phyloP scores from a whole-genome alignment of 441 rosid genomes.

The Pelargonium cotyledonis region DNA sequence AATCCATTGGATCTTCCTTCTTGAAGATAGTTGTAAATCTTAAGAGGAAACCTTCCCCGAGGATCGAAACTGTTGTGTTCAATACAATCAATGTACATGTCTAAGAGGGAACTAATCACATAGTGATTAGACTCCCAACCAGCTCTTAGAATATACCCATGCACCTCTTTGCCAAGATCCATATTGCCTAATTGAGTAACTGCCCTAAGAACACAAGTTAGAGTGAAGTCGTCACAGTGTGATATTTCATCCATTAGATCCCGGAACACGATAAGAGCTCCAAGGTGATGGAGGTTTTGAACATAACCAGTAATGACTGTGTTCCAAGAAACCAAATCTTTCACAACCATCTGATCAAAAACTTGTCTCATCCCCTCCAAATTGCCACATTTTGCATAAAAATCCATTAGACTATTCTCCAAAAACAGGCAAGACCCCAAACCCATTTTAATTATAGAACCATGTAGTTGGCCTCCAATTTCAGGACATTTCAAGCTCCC shows the following conservation, averaged over 20 bases:
- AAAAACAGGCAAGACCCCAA: slow-evolving; percentile 17
- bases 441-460: slow-evolving; percentile 24
- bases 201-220: slow-evolving; percentile 26
- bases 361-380: slow-evolving; percentile 19
- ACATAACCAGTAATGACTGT: slow-evolving; percentile 27
- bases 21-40: slow-evolving; percentile 17
- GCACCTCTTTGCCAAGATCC: slow-evolving; percentile 27
- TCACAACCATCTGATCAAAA: slow-evolving; percentile 20
- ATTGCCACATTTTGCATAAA: slow-evolving; percentile 27
- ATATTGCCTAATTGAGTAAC: slow-evolving; percentile 19
- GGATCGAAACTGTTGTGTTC: slow-evolving; percentile 15
- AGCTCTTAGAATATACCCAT: slow-evolving; percentile 20
- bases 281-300: slow-evolving; percentile 19
- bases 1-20: slow-evolving; percentile 18
- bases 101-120: slow-evolving; percentile 27
- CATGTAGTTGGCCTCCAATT: slow-evolving; percentile 23
- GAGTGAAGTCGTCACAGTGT: slow-evolving; percentile 27
- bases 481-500: slow-evolving; percentile 15
- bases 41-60: slow-evolving; percentile 16
- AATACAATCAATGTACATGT: slow-evolving; percentile 26
- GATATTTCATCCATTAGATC: slow-evolving; percentile 20
- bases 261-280: slow-evolving; percentile 22
- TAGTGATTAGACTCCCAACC: slow-evolving; percentile 22
- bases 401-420: slow-evolving; percentile 29
- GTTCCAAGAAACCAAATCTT: slow-evolving; percentile 35